Base-by-base conservation (phyloP, 2,329 filamentous ascomycete genomes). In the Xylariomycetidae sp. region DNA sequence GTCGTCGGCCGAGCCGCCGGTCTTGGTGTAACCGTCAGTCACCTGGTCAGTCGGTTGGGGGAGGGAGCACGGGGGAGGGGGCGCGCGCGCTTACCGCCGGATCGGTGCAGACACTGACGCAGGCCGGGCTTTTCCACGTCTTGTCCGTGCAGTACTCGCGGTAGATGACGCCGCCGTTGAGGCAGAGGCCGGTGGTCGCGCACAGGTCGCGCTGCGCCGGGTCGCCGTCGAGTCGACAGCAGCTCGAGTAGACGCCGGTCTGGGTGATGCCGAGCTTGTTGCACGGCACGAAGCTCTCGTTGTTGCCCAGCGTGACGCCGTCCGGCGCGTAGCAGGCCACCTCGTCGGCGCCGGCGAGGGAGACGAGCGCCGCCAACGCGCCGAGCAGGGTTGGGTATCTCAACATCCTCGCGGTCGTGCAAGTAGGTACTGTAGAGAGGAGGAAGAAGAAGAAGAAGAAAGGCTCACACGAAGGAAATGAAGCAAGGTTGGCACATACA, bases 191-290 rank as follows among this genome's bases (percentile, higher is more conserved):
- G 4, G 42, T 45, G 3, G 47, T 37, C 4, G 50, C 44, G 42
- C 55, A 57, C 16, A 49, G 34, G 27, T 57, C 53, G 23, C 52
- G 43, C 19, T 43, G 29, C 0, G 22, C 31, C 2, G 44, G 20
- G 3, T 42, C 32, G 13, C 52, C 53, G 30, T 54, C 50, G 2
- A 58, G 38, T 10, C 42, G 43, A 31, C 55, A 58, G 25, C 55
- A 58, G 28, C 47, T 53, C 2, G 55, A 57, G 28, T 48, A 46
- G 20, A 56, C 40, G 25, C 50, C 52, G 3, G 37, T 29, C 37
- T 54, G 46, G 12, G 42, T 43, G 29, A 56, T 54, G 7, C 54
- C 54, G 9, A 56, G 49, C 32, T 55, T 56, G 37, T 58, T 57
- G 39, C 54, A 58, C 2, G 54, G 52, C 5, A 56, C 49, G 28